Evolutionary conservation across 2,329 filamentous ascomycete species (phyloP), one percentile per base, ranked within the genome.

Genomic region (Aspergillus novoparasiticus): DNA sequence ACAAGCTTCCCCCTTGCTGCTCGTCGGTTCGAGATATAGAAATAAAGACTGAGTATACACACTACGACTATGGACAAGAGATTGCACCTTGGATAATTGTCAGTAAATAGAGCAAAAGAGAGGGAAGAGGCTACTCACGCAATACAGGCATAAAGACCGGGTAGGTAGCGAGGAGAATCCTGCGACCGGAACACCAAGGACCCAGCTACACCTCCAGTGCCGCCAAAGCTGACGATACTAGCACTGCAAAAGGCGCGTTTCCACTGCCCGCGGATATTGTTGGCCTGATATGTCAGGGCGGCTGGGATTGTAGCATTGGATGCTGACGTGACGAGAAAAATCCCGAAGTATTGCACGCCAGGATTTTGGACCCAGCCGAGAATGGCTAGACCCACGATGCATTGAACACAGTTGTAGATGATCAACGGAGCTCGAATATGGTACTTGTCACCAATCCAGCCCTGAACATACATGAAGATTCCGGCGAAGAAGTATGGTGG

Each of bases 231-330:
- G 4, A 95, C 90, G 2, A 94, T 84, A 0, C 89, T 90, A 2
- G 92, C 90, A 63, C 87, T 91, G 75, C 87, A 89, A 69, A 95
- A 89, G 0, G 92, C 92, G 55, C 93, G 87, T 81, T 94, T 96
- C 91, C 92, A 96, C 79, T 95, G 92, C 0, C 92, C 92, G 59
- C 91, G 88, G 72, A 96, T 90, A 78, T 96, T 96, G 79, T 94
- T 95, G 48, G 91, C 91, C 80, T 94, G 92, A 80, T 92, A 95
- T 0, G 91, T 86, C 81, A 96, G 87, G 53, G 87, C 83, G 1
- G 87, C 83, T 0, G 93, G 92, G 5, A 94, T 83, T 74, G 95
- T 95, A 67, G 89, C 86, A 76, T 93, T 93, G 66, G 89, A 88
- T 9, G 90, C 92, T 0, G 90, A 90, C 0, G 90, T 90, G n/a